A percentile compares a stretch with the other conserved stretches of the same genome.
Evolutionary conservation across 2,329 filamentous ascomycete species (phyloP).

Genomic region (Pseudonectria buxi): DNA sequence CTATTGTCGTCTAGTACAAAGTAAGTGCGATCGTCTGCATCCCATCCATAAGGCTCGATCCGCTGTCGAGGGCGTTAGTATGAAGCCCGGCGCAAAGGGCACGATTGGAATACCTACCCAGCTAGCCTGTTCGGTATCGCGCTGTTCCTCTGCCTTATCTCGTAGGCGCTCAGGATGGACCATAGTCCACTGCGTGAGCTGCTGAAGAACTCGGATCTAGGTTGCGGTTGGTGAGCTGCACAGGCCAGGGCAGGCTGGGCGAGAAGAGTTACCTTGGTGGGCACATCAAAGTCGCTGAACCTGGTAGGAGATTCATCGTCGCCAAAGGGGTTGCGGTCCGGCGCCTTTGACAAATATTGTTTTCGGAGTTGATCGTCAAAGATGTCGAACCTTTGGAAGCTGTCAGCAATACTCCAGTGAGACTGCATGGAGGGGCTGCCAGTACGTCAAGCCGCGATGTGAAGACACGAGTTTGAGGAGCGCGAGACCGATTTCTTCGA

Average conservation of each 20-base stretch:
- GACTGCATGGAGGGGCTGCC: constrained; percentile 1
- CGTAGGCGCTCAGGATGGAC: constrained; percentile 80
- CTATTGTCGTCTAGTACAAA: constrained; percentile 91
- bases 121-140: constrained; percentile 69
- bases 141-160: constrained; percentile 76
- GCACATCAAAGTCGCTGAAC: constrained; percentile 76
- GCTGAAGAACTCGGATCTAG: constrained; percentile 71
- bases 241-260: neutral
- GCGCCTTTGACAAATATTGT: constrained; percentile 78
- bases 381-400: constrained; percentile 62
- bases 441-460: constrained; percentile 83
- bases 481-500: constrained; percentile 76
- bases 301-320: constrained; percentile 62
- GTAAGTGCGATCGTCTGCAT: constrained; percentile 77
- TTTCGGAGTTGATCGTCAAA: constrained; percentile 91
- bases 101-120: constrained; percentile 61
- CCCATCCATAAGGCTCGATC: constrained; percentile 83
- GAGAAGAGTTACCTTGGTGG: constrained; percentile 57
- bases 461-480: constrained; percentile 91
- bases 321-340: constrained; percentile 78
- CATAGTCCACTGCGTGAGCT: constrained; percentile 84
- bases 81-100: neutral
- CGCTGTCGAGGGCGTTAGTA: constrained; percentile 37
- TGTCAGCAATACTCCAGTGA: constrained; percentile 5
- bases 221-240: neutral